These are phyloP conservation scores for Pholiota molesta DNA, from an alignment of 768 basidiomycete genomes.

Conservation along the genomic window DNA sequence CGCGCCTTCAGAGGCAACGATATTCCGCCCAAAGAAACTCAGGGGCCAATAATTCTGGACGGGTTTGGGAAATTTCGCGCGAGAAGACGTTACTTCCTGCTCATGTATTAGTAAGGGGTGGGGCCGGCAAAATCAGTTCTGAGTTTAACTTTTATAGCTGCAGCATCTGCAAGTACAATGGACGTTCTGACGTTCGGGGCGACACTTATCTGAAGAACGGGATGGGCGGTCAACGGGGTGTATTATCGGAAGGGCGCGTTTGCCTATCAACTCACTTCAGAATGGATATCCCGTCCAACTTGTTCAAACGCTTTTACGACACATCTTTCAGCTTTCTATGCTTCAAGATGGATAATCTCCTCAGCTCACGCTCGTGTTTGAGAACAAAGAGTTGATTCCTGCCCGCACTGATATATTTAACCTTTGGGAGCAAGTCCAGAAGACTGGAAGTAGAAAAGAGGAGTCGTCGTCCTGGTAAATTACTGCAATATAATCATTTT, in stretches of 20 bases:
- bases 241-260: not conserved
- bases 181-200: constrained; percentile 26
- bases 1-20: constrained; percentile 65
- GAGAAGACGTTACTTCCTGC: constrained; percentile 53
- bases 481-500: constrained; percentile 21
- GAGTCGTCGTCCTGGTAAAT: constrained; percentile 35
- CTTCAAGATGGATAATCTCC: not conserved
- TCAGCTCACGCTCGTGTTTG: constrained; percentile 33
- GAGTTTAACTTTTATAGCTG: constrained; percentile 40
- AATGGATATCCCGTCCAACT: constrained; percentile 39
- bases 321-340: not conserved
- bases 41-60: constrained; percentile 47
- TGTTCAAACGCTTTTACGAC: constrained; percentile 30
- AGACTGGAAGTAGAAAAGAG: constrained; percentile 27
- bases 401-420: constrained; percentile 32
- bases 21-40: constrained; percentile 58
- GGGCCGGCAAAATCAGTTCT: not conserved
- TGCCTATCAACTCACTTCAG: constrained; percentile 26
- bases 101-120: not conserved
- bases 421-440: constrained; percentile 31
- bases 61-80: constrained; percentile 61
- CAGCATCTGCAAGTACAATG: constrained; percentile 40
- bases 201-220: constrained; percentile 24
- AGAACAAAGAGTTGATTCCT: constrained; percentile 31
- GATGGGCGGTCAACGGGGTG: not conserved